Conservation (phyloP, 495 filamentous ascomycete genomes). For the Terfezia boudieri region DNA sequence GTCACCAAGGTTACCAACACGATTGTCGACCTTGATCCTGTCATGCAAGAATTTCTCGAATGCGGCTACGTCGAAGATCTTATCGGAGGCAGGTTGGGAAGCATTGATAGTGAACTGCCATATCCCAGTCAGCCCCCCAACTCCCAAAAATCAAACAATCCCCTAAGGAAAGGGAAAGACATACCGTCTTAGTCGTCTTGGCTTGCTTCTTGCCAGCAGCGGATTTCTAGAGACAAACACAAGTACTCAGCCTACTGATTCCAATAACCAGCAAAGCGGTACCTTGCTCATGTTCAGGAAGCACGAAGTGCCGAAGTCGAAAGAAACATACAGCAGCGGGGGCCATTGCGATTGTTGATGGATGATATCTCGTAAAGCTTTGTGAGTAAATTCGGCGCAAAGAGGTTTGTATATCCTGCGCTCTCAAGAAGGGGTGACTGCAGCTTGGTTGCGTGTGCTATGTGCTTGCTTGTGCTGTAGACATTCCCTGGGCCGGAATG, state of each 20-base stretch:
- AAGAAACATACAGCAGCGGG: constrained; percentile 51
- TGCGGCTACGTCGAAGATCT: constrained; percentile 97
- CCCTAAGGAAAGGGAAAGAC: neutral
- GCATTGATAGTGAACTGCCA: constrained; percentile 92
- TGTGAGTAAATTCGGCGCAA: constrained; percentile 26
- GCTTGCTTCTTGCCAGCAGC: constrained; percentile 30
- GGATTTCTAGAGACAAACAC: constrained; percentile 39
- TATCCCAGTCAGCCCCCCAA: neutral
- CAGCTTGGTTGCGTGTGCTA: too few species aligned
- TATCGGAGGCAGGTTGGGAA: constrained; percentile 88
- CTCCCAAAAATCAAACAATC: constrained; percentile 9
- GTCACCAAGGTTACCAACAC: constrained; percentile 93
- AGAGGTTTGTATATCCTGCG: constrained; percentile 39
- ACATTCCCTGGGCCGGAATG: too few species aligned
- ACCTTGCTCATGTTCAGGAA: too few species aligned
- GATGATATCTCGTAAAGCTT: neutral
- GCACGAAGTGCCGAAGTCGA: constrained; percentile 14
- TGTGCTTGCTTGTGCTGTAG: too few species aligned
- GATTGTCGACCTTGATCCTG: constrained; percentile 98
- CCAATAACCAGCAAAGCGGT: constrained; percentile 68
- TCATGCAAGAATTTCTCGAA: constrained; percentile 99
- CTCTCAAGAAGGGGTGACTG: constrained; percentile 2
- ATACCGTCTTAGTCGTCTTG: constrained; percentile 34
- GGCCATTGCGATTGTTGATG: constrained; percentile 31
- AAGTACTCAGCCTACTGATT: constrained; percentile 87